A percentile compares a stretch with the other conserved stretches of the same genome.
Evolutionary conservation across 257 asterid species (phyloP).

Genomic region (Solanum stenotomum): DNA sequence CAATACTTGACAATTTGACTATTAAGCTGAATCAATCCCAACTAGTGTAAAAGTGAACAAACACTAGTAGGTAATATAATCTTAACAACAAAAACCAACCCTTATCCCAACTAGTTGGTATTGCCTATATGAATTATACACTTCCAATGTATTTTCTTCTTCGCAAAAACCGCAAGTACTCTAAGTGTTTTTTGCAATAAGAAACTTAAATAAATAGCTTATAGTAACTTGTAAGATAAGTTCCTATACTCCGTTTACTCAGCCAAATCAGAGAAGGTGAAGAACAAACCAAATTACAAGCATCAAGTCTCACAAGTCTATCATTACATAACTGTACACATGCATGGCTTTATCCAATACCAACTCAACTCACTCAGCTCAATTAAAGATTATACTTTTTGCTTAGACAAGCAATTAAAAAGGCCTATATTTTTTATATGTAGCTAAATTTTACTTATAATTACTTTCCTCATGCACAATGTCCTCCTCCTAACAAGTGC

Average conservation of each 20-base stretch:
- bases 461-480: background rate
- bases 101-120: background rate
- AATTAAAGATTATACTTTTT: background rate
- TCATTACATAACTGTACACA: background rate
- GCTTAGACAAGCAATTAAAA: too few species aligned
- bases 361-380: background rate
- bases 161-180: background rate
- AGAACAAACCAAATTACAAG: background rate
- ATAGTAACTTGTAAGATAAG: background rate
- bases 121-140: too few species aligned
- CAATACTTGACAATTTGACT: background rate
- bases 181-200: background rate
- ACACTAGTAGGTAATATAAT: background rate
- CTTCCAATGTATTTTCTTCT: background rate
- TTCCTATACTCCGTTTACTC: background rate
- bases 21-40: background rate
- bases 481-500: background rate
- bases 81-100: background rate
- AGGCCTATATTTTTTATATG: background rate
- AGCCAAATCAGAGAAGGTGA: background rate
- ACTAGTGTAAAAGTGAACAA: background rate
- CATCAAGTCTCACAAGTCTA: background rate
- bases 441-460: background rate
- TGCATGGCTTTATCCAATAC: background rate
- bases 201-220: background rate